Evolutionary conservation across 108 stramenopile species (phyloP).

Genomic region (Licmophora abbreviata): DNA sequence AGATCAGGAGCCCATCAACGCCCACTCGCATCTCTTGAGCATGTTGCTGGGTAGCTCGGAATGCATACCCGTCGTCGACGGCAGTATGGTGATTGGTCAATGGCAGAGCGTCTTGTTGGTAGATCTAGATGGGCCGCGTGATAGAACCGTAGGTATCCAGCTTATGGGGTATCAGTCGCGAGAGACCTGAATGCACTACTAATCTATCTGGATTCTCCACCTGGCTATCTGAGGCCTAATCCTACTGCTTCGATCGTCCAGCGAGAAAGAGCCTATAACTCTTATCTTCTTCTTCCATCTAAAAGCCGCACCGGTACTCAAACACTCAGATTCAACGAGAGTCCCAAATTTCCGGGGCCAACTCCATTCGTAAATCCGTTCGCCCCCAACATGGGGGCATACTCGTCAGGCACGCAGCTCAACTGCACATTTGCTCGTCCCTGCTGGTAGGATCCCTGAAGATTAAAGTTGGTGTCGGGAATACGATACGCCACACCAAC

Average conservation of each 20-base stretch:
- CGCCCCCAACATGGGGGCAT: constrained; percentile 90
- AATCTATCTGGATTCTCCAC: too few species aligned
- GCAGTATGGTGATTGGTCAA: constrained; percentile 73
- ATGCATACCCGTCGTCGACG: constrained; percentile 74
- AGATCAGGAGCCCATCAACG: constrained; percentile 86
- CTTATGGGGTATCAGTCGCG: constrained; percentile 78
- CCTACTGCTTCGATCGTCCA: too few species aligned
- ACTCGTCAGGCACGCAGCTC: constrained; percentile 95
- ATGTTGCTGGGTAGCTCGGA: constrained; percentile 77
- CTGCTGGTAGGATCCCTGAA: constrained; percentile 91
- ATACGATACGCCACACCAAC: constrained; percentile 94
- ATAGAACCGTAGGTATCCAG: constrained; percentile 72
- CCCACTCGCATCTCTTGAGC: constrained; percentile 75
- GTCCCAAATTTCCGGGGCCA: constrained; percentile 93
- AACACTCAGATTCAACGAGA: constrained; percentile 91
- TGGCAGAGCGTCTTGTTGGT: constrained; percentile 82
- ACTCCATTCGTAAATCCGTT: constrained; percentile 97
- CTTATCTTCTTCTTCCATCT: too few species aligned
- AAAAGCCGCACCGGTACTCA: too few species aligned
- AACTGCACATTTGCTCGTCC: constrained; percentile 90
- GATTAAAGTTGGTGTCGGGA: constrained; percentile 94
- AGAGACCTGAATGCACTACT: too few species aligned
- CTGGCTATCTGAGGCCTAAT: too few species aligned
- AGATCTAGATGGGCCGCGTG: constrained; percentile 78
- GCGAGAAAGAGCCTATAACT: too few species aligned